phyloP scores from a whole-genome alignment of 2,329 filamentous ascomycete species.

The Kalaharituber pfeilii region DNA sequence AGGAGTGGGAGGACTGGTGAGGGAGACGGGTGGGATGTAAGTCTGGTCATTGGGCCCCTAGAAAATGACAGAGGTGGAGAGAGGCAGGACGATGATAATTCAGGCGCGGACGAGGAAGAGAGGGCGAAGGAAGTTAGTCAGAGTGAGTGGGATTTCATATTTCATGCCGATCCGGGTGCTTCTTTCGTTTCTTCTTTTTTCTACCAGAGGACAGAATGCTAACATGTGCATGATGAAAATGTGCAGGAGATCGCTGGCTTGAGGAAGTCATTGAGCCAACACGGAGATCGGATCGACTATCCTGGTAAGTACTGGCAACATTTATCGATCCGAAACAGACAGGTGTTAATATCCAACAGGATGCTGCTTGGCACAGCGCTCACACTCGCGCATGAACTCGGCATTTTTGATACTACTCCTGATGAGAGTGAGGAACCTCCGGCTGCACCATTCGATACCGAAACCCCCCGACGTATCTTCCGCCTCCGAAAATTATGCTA shows the following conservation, averaged over 20 bases:
- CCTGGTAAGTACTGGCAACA: background rate
- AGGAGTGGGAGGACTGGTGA: background rate
- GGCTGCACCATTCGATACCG: background rate
- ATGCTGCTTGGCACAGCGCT: background rate
- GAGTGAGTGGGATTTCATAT: too few relatives aligned
- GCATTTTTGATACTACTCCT: background rate
- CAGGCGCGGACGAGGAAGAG: background rate
- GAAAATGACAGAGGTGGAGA: too few relatives aligned
- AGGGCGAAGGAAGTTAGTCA: background rate
- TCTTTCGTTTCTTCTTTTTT: too few relatives aligned
- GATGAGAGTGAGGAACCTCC: background rate
- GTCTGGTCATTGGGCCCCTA: too few relatives aligned
- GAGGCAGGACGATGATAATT: background rate
- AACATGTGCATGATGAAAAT: background rate
- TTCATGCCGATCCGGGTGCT: background rate
- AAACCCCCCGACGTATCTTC: background rate
- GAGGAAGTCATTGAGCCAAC: background rate
- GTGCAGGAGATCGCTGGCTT: background rate
- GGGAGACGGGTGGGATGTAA: background rate
- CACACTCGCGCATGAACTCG: background rate
- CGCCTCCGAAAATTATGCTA: constrained; percentile 1
- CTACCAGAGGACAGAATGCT: too few relatives aligned
- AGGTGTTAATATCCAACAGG: too few relatives aligned
- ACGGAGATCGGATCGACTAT: background rate
- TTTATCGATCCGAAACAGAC: too few relatives aligned